phyloP scores from a whole-genome alignment of 306 rosid species.

The Prosopis cineraria region DNA sequence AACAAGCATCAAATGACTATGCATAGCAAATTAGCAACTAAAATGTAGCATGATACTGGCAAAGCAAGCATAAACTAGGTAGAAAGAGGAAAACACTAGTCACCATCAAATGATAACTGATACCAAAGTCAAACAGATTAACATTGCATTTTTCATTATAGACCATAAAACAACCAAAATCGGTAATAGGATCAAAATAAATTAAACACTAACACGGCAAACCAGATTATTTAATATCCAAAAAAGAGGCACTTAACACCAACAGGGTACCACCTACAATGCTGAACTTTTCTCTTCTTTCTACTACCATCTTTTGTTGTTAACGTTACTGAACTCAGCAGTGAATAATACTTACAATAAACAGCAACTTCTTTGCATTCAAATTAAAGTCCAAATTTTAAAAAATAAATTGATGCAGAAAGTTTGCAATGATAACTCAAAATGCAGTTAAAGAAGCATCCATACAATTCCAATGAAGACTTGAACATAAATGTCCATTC shows the following conservation, averaged over 20 bases:
- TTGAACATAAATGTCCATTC: not conserved
- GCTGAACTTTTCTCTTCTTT: constrained; percentile 2
- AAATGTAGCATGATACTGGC: constrained; percentile 12
- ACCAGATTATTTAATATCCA: constrained; percentile 4
- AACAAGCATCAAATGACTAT: constrained; percentile 23
- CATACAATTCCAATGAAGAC: not conserved
- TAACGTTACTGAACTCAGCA: not conserved
- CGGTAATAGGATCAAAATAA: not conserved
- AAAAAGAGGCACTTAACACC: not conserved
- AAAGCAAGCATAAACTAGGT: not conserved
- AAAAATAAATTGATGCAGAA: constrained; percentile 13
- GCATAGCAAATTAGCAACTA: constrained; percentile 20
- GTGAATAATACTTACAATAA: constrained; percentile 19
- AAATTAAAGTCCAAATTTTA: not conserved
- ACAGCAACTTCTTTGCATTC: constrained; percentile 8
- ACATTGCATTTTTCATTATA: not conserved
- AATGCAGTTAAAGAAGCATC: constrained; percentile 5
- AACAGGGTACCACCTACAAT: constrained; percentile 3
- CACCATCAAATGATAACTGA: constrained; percentile 1
- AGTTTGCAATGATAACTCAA: constrained; percentile 1
- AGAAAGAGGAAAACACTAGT: constrained; percentile 16
- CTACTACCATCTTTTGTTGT: not conserved
- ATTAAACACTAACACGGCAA: not conserved
- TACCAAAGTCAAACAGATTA: constrained; percentile 12
- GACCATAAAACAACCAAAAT: constrained; percentile 14